Evolutionary conservation across 345 rosid genomes (phyloP).

Genomic region (Kandelia obovata): DNA sequence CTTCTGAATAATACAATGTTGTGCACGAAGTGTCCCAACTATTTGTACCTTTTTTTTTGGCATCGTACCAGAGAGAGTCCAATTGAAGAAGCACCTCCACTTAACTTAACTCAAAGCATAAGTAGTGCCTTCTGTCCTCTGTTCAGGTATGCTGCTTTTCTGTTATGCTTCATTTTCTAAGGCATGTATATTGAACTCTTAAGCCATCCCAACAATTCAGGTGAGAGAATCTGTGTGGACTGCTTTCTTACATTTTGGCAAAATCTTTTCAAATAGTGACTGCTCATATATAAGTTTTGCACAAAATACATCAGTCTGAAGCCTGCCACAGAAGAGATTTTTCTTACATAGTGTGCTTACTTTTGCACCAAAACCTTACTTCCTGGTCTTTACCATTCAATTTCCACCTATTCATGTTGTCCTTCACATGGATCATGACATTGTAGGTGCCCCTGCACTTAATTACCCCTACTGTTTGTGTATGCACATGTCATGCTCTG

Average conservation of each 20-base stretch:
- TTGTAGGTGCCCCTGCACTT: neutral
- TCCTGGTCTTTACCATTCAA: neutral
- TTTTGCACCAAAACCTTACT: neutral
- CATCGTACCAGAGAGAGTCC: slow-evolving; percentile 46
- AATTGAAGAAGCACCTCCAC: slow-evolving; percentile 34
- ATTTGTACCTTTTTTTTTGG: slow-evolving; percentile 2
- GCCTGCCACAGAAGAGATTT: neutral
- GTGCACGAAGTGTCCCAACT: slow-evolving; percentile 3
- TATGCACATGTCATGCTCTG: neutral
- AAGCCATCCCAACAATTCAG: no score
- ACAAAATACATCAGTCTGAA: neutral
- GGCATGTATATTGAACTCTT: neutral
- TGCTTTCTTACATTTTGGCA: neutral
- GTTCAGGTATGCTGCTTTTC: slow-evolving; percentile 53
- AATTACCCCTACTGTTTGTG: neutral
- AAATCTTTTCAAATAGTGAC: neutral
- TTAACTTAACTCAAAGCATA: slow-evolving; percentile 63
- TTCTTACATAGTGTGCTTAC: neutral
- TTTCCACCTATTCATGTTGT: neutral
- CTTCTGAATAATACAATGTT: slow-evolving; percentile 2
- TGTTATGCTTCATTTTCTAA: neutral
- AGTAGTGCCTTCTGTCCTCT: slow-evolving; percentile 74
- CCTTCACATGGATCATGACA: neutral
- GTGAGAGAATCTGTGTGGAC: neutral
- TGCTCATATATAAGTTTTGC: neutral